These are phyloP conservation scores for Cadophora luteo-olivacea DNA, from an alignment of 2,329 filamentous ascomycete genomes.

Conservation along the genomic window DNA sequence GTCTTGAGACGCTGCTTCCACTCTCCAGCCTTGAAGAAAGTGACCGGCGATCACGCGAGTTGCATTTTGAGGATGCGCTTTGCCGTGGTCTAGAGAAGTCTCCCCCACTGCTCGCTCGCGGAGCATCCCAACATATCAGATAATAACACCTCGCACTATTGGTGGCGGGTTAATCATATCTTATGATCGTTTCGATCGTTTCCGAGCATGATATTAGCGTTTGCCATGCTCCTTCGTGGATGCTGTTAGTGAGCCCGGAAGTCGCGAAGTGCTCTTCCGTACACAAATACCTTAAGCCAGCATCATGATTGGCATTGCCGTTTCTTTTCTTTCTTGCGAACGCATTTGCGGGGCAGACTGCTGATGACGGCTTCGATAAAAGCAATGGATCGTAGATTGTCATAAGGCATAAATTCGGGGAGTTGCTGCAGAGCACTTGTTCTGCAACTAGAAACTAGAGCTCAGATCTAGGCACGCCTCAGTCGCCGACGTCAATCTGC, in stretches of 20 bases:
- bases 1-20: conserved; percentile 36
- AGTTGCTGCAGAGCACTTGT: conserved; percentile 31
- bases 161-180: background rate
- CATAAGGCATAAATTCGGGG: conserved; percentile 43
- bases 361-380: conserved; percentile 2
- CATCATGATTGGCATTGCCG: background rate
- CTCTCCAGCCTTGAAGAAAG: conserved; percentile 30
- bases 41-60: conserved; percentile 32
- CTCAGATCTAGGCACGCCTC: conserved; percentile 10
- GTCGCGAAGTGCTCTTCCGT: background rate
- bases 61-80: conserved; percentile 25
- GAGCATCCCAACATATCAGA: conserved; percentile 5
- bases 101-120: conserved; percentile 1
- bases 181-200: conserved; percentile 1
- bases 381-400: background rate
- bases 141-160: background rate
- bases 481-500: background rate
- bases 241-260: background rate
- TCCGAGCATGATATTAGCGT: background rate
- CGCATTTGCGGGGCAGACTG: background rate
- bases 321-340: conserved; percentile 5
- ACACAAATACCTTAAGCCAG: background rate
- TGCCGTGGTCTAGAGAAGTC: conserved; percentile 11
- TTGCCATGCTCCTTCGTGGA: background rate
- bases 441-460: conserved; percentile 29